Evolutionary conservation across 306 rosid genomes (phyloP).

Genomic region (cucumber (Cucumis sativus)): DNA sequence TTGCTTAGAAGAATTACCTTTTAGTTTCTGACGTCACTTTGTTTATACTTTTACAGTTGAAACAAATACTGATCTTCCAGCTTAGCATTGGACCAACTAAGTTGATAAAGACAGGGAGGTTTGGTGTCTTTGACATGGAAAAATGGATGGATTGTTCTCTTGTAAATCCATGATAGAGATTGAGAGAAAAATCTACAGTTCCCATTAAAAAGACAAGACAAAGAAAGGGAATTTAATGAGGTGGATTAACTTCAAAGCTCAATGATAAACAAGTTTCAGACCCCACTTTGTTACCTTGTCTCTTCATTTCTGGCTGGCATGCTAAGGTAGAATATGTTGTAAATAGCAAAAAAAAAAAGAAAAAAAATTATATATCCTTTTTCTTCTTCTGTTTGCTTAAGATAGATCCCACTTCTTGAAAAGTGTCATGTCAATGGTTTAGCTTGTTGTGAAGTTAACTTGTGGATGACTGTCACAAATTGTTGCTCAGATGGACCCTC

Average conservation of each 20-base stretch:
- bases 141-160: background rate
- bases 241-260: slow-evolving; percentile 8
- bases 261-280: background rate
- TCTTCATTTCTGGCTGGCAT: slow-evolving; percentile 4
- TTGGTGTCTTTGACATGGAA: background rate
- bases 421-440: background rate
- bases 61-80: background rate
- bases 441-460: background rate
- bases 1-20: background rate
- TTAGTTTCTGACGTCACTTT: background rate
- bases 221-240: background rate
- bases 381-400: background rate
- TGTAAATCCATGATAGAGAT: background rate
- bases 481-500: background rate
- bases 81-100: background rate
- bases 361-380: background rate
- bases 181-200: background rate
- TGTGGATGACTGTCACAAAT: background rate
- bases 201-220: background rate
- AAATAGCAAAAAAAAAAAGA: background rate
- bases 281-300: slow-evolving; percentile 11
- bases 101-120: background rate
- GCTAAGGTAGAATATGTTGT: background rate
- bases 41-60: background rate
- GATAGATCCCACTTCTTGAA: background rate